Evolutionary conservation across 2,329 filamentous ascomycete species (phyloP), one percentile per base, ranked within the genome.

Genomic region (Metarhizium humberi): DNA sequence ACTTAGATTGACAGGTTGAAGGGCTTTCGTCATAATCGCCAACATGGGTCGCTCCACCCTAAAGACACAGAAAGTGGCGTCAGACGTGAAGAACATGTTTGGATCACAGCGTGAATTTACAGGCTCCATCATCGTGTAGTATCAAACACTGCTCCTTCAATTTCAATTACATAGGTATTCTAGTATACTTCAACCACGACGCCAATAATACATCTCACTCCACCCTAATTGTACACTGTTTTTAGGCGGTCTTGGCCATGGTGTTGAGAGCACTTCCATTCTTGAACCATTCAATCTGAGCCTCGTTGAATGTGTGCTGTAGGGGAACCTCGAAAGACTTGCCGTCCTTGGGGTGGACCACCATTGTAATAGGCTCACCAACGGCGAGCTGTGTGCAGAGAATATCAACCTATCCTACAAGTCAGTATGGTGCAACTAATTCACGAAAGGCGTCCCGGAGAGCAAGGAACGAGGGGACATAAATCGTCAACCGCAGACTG

Each of bases 281-380:
- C 82, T 91, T 92, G 84, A 99, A 99, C 94, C 94, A 99, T 78
- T 96, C 88, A 60, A 99, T 87, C 80, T 99, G 94, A 65, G 88
- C 85, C 73, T 90, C 90, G 82, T 99, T 99, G 86, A 96, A 99
- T 62, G 94, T 99, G 79, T 99, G 94, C 63, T 82, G 81, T 65
- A 99, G 85, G 75, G 88, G 80, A 65, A 96, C 71, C 61, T 96
- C 87, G 75, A 90, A 96, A 30, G 85, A 56, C 73, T 84, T 73
- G 67, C 92, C 92, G 64, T 94, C 82, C 78, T 90, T 90, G 69
- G 92, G 92, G 81, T 96, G 92, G 56, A 99, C 92, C 61, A 81
- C 81, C 76, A 97, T 86, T 61, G 90, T 95, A 68, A 99, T 77
- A 65, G 94, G 92, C 84, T 96, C 87, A 75, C 91, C 94, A 66